Base-by-base conservation (phyloP, 139 green algal genomes). In the Chlamydomonas sphaeroides region DNA sequence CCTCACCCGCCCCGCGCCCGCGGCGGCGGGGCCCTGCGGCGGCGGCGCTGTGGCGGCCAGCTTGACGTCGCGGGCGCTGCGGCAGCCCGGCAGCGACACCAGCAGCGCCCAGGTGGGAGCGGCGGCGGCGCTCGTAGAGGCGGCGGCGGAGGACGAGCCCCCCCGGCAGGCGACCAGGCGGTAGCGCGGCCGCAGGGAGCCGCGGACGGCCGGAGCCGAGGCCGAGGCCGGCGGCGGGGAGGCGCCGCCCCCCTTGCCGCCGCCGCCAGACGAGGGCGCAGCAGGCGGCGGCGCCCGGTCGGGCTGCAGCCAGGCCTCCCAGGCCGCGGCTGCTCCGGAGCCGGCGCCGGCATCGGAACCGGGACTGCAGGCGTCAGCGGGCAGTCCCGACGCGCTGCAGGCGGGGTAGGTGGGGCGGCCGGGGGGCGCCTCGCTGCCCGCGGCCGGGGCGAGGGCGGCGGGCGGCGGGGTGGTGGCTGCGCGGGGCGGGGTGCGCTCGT, bases 401-500 rank as follows among this genome's bases (percentile, higher is more conserved):
- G 42, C 42, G 1, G 1, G 14, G 21, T 56, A 2, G 18, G 30
- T 5, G 26, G 30, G 26, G 18, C 20, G 11, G 11, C 7, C 28
- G 28, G 25, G 28, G 42, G 11, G 33, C 18, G 10, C 70, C 20
- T 51, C 41, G 48, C 53, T 6, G n/a, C 36, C 51, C 26, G 2
- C 20, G 2, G 11, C 36, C 36, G 2, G 15, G 36, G 38, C 4
- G 38, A 15, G 4, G 23, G 25, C 59, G 30, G 59, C 4, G n/a
- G 30, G 30, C 28, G 30, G 10, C 6, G 11, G 14, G 30, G 59
- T n/a, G 23, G 38, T 0, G 38, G 25, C 25, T 56, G 38, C n/a
- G 8, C 65, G 65, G 0, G 74, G 74, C 15, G 62, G 10, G 30
- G 38, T 36, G n/a, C 85, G 85, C 53, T 83, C 66, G 68, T 91